These are phyloP conservation scores for Paraphoma sp. DNA, from an alignment of 2,329 filamentous ascomycete genomes.

Conservation along the genomic window DNA sequence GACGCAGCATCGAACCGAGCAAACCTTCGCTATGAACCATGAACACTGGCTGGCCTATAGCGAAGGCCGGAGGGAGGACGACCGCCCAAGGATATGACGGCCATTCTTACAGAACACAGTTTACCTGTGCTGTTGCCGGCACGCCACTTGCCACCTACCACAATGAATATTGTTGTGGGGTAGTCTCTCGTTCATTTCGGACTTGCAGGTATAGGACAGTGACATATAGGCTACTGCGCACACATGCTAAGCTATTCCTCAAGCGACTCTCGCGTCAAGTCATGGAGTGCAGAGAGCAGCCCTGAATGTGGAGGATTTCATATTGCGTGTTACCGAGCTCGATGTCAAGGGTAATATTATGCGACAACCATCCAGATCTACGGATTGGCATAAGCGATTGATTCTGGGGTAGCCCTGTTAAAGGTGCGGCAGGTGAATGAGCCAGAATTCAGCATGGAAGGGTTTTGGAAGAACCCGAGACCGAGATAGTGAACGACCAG, in stretches of 20 bases:
- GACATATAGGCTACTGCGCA: constrained; percentile 34
- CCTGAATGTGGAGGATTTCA: constrained; percentile 31
- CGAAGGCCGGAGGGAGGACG: constrained; percentile 29
- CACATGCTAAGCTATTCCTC: constrained; percentile 24
- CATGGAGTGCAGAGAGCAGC: constrained; percentile 31
- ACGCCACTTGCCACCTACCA: constrained; percentile 31
- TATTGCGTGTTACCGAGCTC: constrained; percentile 38
- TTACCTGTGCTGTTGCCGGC: constrained; percentile 18
- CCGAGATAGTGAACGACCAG: constrained; percentile 20
- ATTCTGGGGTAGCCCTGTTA: constrained; percentile 28
- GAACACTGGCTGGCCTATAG: constrained; percentile 12
- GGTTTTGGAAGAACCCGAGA: constrained; percentile 29
- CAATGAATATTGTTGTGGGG: constrained; percentile 22
- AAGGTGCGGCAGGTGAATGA: constrained; percentile 9
- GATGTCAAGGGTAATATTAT: constrained; percentile 34
- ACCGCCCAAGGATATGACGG: constrained; percentile 16
- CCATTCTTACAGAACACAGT: constrained; percentile 22
- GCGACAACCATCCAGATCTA: constrained; percentile 22
- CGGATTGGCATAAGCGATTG: constrained; percentile 32
- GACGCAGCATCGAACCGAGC: constrained; percentile 13
- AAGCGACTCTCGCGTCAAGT: constrained; percentile 26
- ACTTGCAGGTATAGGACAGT: constrained; percentile 30
- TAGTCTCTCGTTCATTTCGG: constrained; percentile 21
- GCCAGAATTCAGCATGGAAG: constrained; percentile 23
- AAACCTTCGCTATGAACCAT: constrained; percentile 21